phyloP scores from a whole-genome alignment of 2,329 filamentous ascomycete genomes.

The Paraphaeosphaeria minitans region DNA sequence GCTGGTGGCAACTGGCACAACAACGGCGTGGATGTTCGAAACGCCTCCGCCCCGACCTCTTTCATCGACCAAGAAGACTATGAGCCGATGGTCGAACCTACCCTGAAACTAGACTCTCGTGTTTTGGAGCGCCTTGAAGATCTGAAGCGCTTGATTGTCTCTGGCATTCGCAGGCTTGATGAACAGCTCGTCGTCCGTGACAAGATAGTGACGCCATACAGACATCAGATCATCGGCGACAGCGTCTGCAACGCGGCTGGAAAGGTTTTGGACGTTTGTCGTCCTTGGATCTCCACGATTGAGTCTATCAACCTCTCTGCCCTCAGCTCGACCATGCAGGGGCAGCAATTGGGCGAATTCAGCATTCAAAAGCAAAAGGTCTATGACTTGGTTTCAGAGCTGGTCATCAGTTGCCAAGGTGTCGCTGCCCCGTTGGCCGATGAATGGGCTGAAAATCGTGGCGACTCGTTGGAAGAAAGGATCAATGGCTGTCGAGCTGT shows the following conservation, averaged over 20 bases:
- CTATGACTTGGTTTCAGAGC: constrained; percentile 90
- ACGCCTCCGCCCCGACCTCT: constrained; percentile 68
- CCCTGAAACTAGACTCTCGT: constrained; percentile 73
- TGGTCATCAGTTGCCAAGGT: constrained; percentile 84
- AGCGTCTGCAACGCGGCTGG: constrained; percentile 78
- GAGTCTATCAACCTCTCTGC: constrained; percentile 90
- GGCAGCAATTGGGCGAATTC: constrained; percentile 85
- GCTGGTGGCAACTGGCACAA: constrained; percentile 86
- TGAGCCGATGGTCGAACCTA: constrained; percentile 73
- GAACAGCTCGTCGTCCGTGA: constrained; percentile 78
- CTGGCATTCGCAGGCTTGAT: constrained; percentile 84
- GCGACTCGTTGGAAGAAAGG: constrained; percentile 85
- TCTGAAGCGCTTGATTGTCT: constrained; percentile 81
- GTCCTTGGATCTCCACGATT: constrained; percentile 85
- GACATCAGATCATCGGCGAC: constrained; percentile 81
- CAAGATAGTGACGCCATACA: constrained; percentile 78
- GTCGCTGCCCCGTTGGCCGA: constrained; percentile 91
- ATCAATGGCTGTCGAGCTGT: constrained; percentile 79
- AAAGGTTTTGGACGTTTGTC: constrained; percentile 85
- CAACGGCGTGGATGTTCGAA: constrained; percentile 67
- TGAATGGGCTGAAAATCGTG: constrained; percentile 93
- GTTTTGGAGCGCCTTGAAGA: constrained; percentile 85
- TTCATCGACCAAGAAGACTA: constrained; percentile 88
- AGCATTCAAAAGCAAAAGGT: constrained; percentile 88
- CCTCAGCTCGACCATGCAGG: constrained; percentile 77